Evolutionary conservation across 257 asterid species (phyloP).

Genomic region (Gardenia jasminoides): DNA sequence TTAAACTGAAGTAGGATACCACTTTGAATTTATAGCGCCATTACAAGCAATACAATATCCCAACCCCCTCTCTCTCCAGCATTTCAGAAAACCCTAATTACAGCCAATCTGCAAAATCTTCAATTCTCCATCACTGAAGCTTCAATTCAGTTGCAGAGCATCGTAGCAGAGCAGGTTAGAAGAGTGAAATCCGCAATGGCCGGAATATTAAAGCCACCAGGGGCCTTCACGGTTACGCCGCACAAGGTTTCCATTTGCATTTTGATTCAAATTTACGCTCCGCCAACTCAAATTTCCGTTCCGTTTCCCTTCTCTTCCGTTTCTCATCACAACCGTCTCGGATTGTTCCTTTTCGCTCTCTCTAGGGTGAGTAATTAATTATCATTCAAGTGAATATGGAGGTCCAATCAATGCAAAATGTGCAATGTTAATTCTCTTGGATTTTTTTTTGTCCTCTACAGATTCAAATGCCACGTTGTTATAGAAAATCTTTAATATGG

Average conservation of each 20-base stretch:
- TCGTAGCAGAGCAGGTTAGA: background rate
- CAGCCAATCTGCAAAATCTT: constrained; percentile 1
- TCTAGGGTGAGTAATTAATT: constrained; percentile 51
- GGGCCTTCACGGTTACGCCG: constrained; percentile 67
- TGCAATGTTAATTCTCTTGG: background rate
- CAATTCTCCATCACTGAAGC: too few species aligned
- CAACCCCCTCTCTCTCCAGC: background rate
- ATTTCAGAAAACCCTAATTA: constrained; percentile 9
- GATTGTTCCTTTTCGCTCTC: constrained; percentile 63
- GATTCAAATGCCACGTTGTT: too few species aligned
- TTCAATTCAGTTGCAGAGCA: background rate
- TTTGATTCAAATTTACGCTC: constrained; percentile 72
- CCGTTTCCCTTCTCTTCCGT: constrained; percentile 90
- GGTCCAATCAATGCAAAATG: background rate
- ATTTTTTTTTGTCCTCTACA: too few species aligned
- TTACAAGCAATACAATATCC: background rate
- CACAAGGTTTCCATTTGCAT: constrained; percentile 86
- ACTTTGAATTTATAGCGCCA: too few species aligned
- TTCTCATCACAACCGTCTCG: constrained; percentile 82
- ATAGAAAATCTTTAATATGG: too few species aligned
- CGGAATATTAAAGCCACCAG: constrained; percentile 49
- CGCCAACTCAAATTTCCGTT: constrained; percentile 64
- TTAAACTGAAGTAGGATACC: too few species aligned
- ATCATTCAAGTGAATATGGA: background rate
- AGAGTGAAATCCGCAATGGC: constrained; percentile 30